phyloP scores from a whole-genome alignment of 2,329 filamentous ascomycete genomes.

The Trichoderma sp. region DNA sequence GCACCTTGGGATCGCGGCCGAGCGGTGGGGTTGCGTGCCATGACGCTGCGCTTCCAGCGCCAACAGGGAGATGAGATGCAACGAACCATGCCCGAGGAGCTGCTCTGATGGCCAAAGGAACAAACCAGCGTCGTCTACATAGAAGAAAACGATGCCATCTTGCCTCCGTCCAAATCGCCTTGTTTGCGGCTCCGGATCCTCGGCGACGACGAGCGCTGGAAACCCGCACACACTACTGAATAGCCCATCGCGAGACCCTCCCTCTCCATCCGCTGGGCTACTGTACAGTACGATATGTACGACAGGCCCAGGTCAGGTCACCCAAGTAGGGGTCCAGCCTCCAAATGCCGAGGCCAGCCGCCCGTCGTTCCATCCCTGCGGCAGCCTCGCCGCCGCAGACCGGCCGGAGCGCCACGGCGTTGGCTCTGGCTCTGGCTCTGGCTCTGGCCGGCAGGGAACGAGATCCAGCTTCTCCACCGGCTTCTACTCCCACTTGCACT shows the following conservation, averaged over 20 bases:
- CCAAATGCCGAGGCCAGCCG: slow-evolving; percentile 30
- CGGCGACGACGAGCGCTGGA: not conserved
- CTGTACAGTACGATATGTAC: no score
- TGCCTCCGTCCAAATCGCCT: no score
- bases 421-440: not conserved
- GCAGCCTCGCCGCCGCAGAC: not conserved
- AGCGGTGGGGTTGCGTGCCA: not conserved
- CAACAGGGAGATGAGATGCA: no score
- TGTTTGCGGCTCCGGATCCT: not conserved
- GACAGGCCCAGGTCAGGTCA: no score
- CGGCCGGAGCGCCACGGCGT: slow-evolving; percentile 1
- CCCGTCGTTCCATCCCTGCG: slow-evolving; percentile 1
- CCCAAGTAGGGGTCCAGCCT: slow-evolving; percentile 4
- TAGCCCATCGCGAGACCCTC: slow-evolving; percentile 17
- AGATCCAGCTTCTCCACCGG: slow-evolving; percentile 21
- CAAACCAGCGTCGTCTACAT: not conserved
- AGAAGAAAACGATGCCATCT: no score
- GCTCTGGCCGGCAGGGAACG: not conserved
- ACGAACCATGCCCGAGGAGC: no score
- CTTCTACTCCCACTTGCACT: slow-evolving; percentile 54
- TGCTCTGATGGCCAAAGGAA: no score
- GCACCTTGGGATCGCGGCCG: slow-evolving; percentile 2
- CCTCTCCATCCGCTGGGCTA: slow-evolving; percentile 2
- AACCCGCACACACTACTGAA: not conserved
- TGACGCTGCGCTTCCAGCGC: not conserved